Evolutionary conservation across 2,329 filamentous ascomycete species (phyloP).

Genomic region (Penicillium fuscoglaucum): DNA sequence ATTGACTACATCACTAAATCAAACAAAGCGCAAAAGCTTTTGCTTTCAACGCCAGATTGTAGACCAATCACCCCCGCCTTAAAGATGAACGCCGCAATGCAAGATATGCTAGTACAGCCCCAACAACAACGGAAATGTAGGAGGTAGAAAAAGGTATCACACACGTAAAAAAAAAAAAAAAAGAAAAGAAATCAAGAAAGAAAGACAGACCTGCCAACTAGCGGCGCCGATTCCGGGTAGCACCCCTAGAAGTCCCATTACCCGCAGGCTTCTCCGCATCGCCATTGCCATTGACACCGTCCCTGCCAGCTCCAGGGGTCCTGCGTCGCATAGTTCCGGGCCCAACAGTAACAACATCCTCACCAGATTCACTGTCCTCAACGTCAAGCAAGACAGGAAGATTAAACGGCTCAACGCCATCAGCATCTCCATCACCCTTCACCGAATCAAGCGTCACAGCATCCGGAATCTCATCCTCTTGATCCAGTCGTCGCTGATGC

Average conservation of each 20-base stretch:
- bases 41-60: background rate
- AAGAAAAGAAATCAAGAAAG: background rate
- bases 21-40: background rate
- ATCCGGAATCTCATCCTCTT: slow-evolving; percentile 92
- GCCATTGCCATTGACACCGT: slow-evolving; percentile 48
- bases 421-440: slow-evolving; percentile 58
- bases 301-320: slow-evolving; percentile 72
- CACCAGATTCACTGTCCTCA: slow-evolving; percentile 91
- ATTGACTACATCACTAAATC: background rate
- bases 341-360: slow-evolving; percentile 70
- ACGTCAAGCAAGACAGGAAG: slow-evolving; percentile 95
- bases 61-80: background rate
- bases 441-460: slow-evolving; percentile 74
- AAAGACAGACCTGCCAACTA: slow-evolving; percentile 13
- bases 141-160: background rate
- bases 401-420: slow-evolving; percentile 64
- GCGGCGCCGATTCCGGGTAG: slow-evolving; percentile 35
- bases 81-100: slow-evolving; percentile 4
- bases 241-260: slow-evolving; percentile 21
- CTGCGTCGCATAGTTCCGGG: slow-evolving; percentile 83
- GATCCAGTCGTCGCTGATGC: slow-evolving; percentile 82
- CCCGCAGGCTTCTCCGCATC: slow-evolving; percentile 33
- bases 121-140: background rate
- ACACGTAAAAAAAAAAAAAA: too few species aligned
- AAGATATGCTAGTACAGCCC: background rate